Conservation (phyloP, 148 eudicot genomes). For the Amaranthus cruentus region DNA sequence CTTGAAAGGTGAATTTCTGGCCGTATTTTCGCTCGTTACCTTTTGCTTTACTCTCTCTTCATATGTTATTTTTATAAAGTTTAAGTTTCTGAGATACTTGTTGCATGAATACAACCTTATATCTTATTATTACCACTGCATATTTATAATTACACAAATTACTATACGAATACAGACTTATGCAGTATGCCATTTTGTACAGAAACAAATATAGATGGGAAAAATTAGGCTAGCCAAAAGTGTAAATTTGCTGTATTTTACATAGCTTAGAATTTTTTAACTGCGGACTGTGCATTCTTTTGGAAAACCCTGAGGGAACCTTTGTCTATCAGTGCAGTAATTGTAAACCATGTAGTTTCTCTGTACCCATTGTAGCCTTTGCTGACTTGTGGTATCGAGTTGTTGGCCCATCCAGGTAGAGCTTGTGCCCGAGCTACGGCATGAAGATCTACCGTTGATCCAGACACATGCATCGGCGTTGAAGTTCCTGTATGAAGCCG, state of each 20-base stretch:
- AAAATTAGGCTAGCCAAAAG: background rate
- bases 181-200: slow-evolving; percentile 13
- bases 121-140: background rate
- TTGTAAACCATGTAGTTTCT: slow-evolving; percentile 37
- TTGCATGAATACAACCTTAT: background rate
- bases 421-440: slow-evolving; percentile 7
- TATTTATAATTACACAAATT: background rate
- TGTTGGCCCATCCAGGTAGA: slow-evolving; percentile 32
- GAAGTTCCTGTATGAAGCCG: slow-evolving; percentile 29
- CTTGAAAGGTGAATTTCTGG: slow-evolving; percentile 3
- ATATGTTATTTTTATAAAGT: background rate
- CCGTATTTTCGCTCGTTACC: background rate
- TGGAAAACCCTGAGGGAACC: slow-evolving; percentile 42
- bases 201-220: background rate
- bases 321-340: slow-evolving; percentile 34
- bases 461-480: slow-evolving; percentile 25
- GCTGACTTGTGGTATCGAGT: slow-evolving; percentile 27
- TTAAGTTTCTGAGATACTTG: background rate
- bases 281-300: slow-evolving; percentile 24
- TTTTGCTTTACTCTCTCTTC: background rate
- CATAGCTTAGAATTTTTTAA: slow-evolving; percentile 2
- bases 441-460: slow-evolving; percentile 23
- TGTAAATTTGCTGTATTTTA: background rate
- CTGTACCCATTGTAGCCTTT: slow-evolving; percentile 35
- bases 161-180: background rate